phyloP scores from a whole-genome alignment of 331 rosid species.

The Erythrophleum ivorense region DNA sequence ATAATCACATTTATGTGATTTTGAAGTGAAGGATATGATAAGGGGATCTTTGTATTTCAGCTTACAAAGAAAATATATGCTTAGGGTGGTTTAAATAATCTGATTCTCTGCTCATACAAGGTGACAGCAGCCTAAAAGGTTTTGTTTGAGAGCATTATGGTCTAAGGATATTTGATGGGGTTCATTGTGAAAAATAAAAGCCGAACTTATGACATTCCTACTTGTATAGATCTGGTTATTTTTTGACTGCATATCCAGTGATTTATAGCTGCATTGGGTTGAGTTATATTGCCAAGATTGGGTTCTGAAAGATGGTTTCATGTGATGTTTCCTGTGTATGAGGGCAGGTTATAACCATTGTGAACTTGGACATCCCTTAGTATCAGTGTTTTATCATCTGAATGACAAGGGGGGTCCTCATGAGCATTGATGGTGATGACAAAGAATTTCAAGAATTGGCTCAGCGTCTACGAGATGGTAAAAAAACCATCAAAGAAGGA shows the following conservation, averaged over 20 bases:
- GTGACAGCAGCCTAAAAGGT: conserved; percentile 16
- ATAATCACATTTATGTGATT: neutral
- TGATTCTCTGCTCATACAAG: conserved; percentile 29
- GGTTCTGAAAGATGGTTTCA: conserved; percentile 41
- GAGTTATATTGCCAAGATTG: conserved; percentile 19
- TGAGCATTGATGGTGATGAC: conserved; percentile 58
- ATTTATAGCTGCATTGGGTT: conserved; percentile 40
- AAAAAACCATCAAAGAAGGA: conserved; percentile 45
- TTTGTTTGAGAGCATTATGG: conserved; percentile 32
- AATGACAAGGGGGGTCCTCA: conserved; percentile 61
- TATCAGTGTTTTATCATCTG: conserved; percentile 38
- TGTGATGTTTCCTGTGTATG: conserved; percentile 48
- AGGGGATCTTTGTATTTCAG: neutral
- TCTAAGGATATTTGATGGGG: conserved; percentile 28
- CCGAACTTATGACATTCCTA: neutral
- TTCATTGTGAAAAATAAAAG: neutral
- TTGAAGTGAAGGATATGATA: conserved; percentile 12
- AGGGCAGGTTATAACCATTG: conserved; percentile 47
- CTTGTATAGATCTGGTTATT: conserved; percentile 29
- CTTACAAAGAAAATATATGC: neutral
- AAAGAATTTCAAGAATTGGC: conserved; percentile 51
- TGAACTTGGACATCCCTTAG: conserved; percentile 44
- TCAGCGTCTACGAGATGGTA: conserved; percentile 47
- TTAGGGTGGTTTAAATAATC: neutral
- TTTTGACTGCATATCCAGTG: conserved; percentile 33